Evolutionary conservation across 371 early-diverging fungal species (phyloP).

Genomic region (Mucor indicus): DNA sequence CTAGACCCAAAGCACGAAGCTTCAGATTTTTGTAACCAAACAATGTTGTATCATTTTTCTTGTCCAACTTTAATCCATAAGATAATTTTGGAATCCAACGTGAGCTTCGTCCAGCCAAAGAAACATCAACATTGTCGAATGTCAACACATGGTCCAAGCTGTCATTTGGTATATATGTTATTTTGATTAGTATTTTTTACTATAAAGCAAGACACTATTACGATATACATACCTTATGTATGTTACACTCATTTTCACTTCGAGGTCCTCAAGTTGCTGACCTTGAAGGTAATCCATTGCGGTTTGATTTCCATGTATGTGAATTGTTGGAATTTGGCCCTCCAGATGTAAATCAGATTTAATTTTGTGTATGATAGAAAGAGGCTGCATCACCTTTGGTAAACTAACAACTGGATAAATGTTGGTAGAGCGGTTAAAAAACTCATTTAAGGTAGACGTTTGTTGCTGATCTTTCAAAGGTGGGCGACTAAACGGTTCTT

Average conservation of each 20-base stretch:
- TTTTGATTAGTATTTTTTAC: neutral
- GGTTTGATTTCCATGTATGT: constrained; percentile 15
- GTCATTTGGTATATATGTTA: neutral
- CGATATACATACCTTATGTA: constrained; percentile 19
- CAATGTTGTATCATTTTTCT: constrained; percentile 9
- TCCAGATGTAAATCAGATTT: constrained; percentile 5
- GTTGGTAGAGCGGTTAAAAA: no score
- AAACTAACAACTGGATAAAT: no score
- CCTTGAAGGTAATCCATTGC: constrained; percentile 15
- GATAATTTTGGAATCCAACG: constrained; percentile 18
- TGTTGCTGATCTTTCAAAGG: no score
- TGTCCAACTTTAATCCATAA: constrained; percentile 16
- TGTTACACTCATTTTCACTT: constrained; percentile 16
- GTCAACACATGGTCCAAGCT: constrained; percentile 1
- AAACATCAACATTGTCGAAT: constrained; percentile 17
- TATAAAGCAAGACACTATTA: neutral
- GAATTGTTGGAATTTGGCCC: constrained; percentile 31
- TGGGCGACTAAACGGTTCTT: no score
- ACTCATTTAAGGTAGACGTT: no score
- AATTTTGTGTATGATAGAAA: no score
- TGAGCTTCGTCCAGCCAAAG: constrained; percentile 25
- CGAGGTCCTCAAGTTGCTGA: constrained; percentile 12
- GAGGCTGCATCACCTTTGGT: no score
- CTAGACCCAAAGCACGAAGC: constrained; percentile 40
- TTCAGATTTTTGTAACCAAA: constrained; percentile 49